Conservation (phyloP, 2,329 filamentous ascomycete genomes). For the Grosmannia penicillata region DNA sequence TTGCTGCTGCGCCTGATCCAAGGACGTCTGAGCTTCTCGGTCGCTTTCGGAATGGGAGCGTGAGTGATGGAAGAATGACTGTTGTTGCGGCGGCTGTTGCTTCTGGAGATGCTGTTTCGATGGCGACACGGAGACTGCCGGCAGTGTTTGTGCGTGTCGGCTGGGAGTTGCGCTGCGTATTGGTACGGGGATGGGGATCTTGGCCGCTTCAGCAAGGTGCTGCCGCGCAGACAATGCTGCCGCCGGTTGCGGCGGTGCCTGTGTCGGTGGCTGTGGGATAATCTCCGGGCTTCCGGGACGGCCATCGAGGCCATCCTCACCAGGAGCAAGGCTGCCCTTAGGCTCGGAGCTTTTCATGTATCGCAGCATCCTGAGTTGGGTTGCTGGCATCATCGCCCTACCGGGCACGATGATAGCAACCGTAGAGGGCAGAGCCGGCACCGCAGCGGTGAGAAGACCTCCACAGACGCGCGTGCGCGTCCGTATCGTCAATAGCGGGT, state of each 20-base stretch:
- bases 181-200: conserved; percentile 19
- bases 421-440: conserved; percentile 5
- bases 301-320: conserved; percentile 3
- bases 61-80: conserved; percentile 6
- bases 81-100: not conserved
- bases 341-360: conserved; percentile 13
- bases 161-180: conserved; percentile 15
- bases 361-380: conserved; percentile 13
- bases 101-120: conserved; percentile 1
- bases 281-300: conserved; percentile 6
- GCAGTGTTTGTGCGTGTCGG: conserved; percentile 14
- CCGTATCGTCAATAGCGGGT: no score
- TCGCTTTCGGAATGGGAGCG: conserved; percentile 13
- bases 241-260: conserved; percentile 13
- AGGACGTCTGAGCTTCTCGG: conserved; percentile 7
- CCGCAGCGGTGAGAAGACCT: conserved; percentile 2
- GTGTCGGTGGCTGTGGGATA: not conserved
- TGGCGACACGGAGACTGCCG: not conserved
- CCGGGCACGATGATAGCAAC: conserved; percentile 5
- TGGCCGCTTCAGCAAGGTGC: conserved; percentile 18
- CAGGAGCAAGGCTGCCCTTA: conserved; percentile 7
- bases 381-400: conserved; percentile 11
- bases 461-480: no score
- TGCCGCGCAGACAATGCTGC: conserved; percentile 16
- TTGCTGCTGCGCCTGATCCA: conserved; percentile 13